phyloP scores from a whole-genome alignment of 306 rosid species.

The Vigna hirtella region DNA sequence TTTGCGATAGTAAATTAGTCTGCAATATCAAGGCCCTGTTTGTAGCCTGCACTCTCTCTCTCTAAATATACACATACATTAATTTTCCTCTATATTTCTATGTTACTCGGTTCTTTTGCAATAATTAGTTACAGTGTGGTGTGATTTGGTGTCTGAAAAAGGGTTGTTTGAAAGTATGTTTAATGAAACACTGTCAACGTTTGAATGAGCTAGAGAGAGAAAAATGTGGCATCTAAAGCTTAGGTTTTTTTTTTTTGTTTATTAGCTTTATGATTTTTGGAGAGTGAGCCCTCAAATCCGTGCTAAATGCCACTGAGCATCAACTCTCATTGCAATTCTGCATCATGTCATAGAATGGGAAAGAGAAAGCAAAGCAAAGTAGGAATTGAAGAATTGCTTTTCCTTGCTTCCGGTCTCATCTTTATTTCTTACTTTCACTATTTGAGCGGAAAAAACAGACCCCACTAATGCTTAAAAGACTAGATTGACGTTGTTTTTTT shows the following conservation, averaged over 20 bases:
- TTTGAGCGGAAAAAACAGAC: constrained; percentile 37
- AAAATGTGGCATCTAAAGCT: constrained; percentile 44
- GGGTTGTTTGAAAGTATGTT: constrained; percentile 64
- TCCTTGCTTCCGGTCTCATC: constrained; percentile 41
- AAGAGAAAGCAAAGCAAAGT: constrained; percentile 44
- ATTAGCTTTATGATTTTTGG: constrained; percentile 52
- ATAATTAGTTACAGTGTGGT: constrained; percentile 55
- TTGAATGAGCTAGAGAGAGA: constrained; percentile 44
- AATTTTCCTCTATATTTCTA: constrained; percentile 1
- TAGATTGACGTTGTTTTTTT: constrained; percentile 30
- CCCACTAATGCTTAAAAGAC: constrained; percentile 43
- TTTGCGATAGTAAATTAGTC: not conserved
- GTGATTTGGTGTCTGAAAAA: constrained; percentile 70
- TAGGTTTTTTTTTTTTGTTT: not conserved
- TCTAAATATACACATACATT: not conserved
- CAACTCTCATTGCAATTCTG: constrained; percentile 48
- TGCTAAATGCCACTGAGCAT: constrained; percentile 48
- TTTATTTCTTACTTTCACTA: constrained; percentile 51
- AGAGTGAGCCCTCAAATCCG: constrained; percentile 53
- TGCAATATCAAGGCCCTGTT: constrained; percentile 35
- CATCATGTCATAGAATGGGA: constrained; percentile 23
- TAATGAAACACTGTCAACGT: constrained; percentile 59
- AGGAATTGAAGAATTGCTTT: constrained; percentile 37
- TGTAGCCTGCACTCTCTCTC: constrained; percentile 30
- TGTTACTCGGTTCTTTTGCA: constrained; percentile 45